phyloP scores from a whole-genome alignment of 2,329 filamentous ascomycete genomes.

The Teratosphaeria nubilosa region DNA sequence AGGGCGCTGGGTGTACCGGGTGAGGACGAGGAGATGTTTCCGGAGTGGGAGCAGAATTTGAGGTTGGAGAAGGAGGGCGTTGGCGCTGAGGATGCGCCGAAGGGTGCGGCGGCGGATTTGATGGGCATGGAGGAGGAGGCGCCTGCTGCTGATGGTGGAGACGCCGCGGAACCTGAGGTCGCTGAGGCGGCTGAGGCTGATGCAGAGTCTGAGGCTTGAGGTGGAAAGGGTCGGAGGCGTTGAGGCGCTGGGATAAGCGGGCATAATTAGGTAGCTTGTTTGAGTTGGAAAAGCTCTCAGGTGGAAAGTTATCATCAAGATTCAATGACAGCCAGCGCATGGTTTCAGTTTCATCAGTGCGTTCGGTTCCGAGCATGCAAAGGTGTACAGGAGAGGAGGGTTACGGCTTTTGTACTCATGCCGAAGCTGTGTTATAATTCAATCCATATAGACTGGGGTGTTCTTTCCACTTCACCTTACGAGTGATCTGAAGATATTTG shows the following conservation, averaged over 20 bases:
- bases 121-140: constrained; percentile 1
- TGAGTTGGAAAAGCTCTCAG: not conserved
- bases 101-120: not conserved
- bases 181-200: not conserved
- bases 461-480: too few species aligned
- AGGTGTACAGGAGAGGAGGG: too few species aligned
- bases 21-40: constrained; percentile 62
- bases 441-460: too few species aligned
- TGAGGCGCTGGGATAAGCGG: not conserved
- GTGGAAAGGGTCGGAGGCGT: not conserved
- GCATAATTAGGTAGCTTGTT: not conserved
- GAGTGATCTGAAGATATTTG: too few species aligned
- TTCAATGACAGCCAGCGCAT: not conserved
- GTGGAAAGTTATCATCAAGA: not conserved
- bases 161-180: not conserved
- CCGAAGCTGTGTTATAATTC: too few species aligned
- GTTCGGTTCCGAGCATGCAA: too few species aligned
- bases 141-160: not conserved
- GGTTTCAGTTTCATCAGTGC: too few species aligned
- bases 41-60: constrained; percentile 90
- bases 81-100: constrained; percentile 2
- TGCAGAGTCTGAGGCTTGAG: not conserved
- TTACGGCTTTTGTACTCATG: too few species aligned
- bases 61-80: constrained; percentile 65
- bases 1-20: constrained; percentile 75